Evolutionary conservation across 176 grass and related monocot species (phyloP), one percentile per base, ranked within the genome.

Genomic region (Phoenix roebelenii): DNA sequence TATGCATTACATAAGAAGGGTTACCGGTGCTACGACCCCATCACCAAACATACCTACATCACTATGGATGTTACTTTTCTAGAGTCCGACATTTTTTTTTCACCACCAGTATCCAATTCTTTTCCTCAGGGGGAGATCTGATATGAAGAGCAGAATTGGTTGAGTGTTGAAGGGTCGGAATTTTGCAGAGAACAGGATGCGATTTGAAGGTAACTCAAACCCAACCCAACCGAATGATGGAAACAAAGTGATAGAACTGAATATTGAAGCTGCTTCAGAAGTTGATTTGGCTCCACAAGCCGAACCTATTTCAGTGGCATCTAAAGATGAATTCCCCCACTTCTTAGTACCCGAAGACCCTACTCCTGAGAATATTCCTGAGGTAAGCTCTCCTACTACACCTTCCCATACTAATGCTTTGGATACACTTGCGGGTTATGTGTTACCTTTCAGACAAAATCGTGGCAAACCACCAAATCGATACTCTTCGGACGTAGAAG

Each of bases 61-160:
- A 69, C 51, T 5, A 69, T 69, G 49, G 50, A 69, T 44, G 65
- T 57, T 4, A 69, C 65, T 0, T 69, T 69, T 5, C n/a, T 57
- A 4, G 53, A 57, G 48, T 3, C 2, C 17, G 25, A 58, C 16
- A 4, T 16, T 0, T 69, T 20, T 17, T 69, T 56, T 22, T 7
- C 4, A 39, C 19, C 1, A 30, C 3, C 28, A 30, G 5, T 0
- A 0, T 30, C 5, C 4, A 57, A 4, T 17, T 15, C 26, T 56
- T 20, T 4, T 5, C 18, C 10, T 5, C 48, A 68, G n/a, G 20
- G 53, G 2, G 65, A 68, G 28, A 3, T 0, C 3, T 15, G n/a
- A 25, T 0, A 4, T 4, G 55, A 35, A 55, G 16, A 30, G 1
- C 54, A 20, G 6, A 69, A n/a, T n/a, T n/a, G n/a, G n/a, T n/a